A percentile compares a stretch with the other conserved stretches of the same genome.
phyloP scores from a whole-genome alignment of 768 basidiomycete species.

The Trametes punicea region DNA sequence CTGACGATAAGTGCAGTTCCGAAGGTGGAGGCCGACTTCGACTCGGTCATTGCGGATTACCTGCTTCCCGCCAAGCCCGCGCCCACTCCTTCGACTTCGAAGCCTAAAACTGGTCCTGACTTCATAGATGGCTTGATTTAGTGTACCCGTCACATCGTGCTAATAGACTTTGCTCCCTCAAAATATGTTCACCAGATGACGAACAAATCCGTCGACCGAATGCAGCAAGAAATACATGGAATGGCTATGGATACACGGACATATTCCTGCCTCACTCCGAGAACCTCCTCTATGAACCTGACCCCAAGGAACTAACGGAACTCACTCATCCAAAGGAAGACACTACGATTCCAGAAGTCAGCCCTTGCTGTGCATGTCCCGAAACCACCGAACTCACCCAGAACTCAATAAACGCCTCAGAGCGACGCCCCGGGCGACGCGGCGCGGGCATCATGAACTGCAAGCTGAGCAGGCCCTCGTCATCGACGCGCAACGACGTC shows the following conservation, averaged over 20 bases:
- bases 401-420: conserved; percentile 82
- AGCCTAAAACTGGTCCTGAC: conserved; percentile 21
- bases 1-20: conserved; percentile 34
- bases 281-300: neutral
- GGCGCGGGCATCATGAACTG: conserved; percentile 82
- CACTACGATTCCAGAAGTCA: conserved; percentile 21
- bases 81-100: conserved; percentile 13
- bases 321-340: conserved; percentile 25
- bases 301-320: neutral
- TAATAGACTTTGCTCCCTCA: conserved; percentile 4
- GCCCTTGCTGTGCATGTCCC: neutral
- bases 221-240: conserved; percentile 8
- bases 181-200: neutral
- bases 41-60: conserved; percentile 75
- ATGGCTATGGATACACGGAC: conserved; percentile 9
- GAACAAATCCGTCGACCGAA: conserved; percentile 42
- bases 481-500: conserved; percentile 84
- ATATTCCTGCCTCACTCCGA: neutral
- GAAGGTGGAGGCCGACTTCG: conserved; percentile 52
- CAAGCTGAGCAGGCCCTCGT: conserved; percentile 76
- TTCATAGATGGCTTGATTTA: conserved; percentile 24
- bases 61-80: conserved; percentile 38
- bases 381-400: conserved; percentile 49
- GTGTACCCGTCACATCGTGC: neutral
- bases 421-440: conserved; percentile 30